Conservation (phyloP, 192 early-diverging fungal species). For the Gaertneriomyces sp. region DNA sequence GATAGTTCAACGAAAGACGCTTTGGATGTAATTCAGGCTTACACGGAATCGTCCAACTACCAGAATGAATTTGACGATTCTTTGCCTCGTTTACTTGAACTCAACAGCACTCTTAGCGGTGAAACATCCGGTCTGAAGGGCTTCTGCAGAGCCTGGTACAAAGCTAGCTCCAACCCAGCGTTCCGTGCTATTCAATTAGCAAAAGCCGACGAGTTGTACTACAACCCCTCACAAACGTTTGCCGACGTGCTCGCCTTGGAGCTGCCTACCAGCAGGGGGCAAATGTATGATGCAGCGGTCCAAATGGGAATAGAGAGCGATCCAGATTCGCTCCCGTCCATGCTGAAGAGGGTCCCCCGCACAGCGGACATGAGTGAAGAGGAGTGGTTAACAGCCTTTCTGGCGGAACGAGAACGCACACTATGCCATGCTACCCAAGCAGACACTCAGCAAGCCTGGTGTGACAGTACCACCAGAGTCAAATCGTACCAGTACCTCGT, state of each 20-base stretch:
- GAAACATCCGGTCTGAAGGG: slow-evolving; percentile 39
- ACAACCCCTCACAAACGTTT: slow-evolving; percentile 27
- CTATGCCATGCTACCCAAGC: slow-evolving; percentile 39
- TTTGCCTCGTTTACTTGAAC: slow-evolving; percentile 8
- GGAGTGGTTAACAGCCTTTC: slow-evolving; percentile 35
- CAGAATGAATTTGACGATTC: slow-evolving; percentile 36
- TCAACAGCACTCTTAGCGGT: slow-evolving; percentile 26
- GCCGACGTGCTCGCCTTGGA: slow-evolving; percentile 36
- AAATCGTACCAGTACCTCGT: slow-evolving; percentile 43
- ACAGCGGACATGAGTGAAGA: slow-evolving; percentile 23
- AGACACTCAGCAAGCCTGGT: slow-evolving; percentile 41
- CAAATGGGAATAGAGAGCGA: slow-evolving; percentile 36
- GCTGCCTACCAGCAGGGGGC: slow-evolving; percentile 36
- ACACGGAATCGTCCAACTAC: slow-evolving; percentile 35
- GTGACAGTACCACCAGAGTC: slow-evolving; percentile 38
- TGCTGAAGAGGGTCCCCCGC: slow-evolving; percentile 27
- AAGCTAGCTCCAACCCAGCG: slow-evolving; percentile 25
- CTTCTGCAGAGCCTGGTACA: slow-evolving; percentile 47
- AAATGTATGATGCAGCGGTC: slow-evolving; percentile 50
- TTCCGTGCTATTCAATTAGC: slow-evolving; percentile 44
- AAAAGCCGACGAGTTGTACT: slow-evolving; percentile 39
- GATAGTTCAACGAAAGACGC: slow-evolving; percentile 49
- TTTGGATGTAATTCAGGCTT: slow-evolving; percentile 42
- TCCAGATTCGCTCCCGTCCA: slow-evolving; percentile 30
- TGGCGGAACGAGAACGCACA: slow-evolving; percentile 34